Conservation (phyloP, 2,329 filamentous ascomycete genomes). For the Trichoderma koningii region DNA sequence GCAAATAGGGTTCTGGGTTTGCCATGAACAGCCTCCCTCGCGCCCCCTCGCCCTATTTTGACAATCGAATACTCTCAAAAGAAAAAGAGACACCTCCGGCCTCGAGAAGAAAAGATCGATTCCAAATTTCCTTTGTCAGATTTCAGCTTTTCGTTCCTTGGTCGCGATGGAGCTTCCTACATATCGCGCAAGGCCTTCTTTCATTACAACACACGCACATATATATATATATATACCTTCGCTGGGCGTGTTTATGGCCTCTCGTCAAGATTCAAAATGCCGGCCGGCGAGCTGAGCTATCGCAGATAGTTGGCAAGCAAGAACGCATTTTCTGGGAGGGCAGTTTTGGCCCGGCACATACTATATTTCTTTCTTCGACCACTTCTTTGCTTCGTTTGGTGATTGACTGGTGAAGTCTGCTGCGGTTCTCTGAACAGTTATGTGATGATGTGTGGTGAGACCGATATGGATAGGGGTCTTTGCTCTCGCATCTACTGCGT, state of each 20-base stretch:
- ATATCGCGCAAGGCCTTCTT: conserved; percentile 19
- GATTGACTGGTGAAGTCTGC: too few species aligned
- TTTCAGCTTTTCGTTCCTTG: conserved; percentile 27
- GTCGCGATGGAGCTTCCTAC: not conserved
- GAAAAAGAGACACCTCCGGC: conserved; percentile 31
- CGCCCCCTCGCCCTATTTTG: conserved; percentile 29
- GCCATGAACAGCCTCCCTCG: conserved; percentile 32
- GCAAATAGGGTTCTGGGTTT: conserved; percentile 34
- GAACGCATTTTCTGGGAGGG: conserved; percentile 39
- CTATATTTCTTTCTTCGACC: conserved; percentile 16
- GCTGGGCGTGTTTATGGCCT: conserved; percentile 46
- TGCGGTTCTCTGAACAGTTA: too few species aligned
- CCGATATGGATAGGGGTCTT: too few species aligned
- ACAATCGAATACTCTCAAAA: conserved; percentile 20
- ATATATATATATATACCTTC: conserved; percentile 16
- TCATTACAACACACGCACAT: conserved; percentile 19
- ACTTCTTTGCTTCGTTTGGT: too few species aligned
- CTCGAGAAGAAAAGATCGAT: conserved; percentile 30
- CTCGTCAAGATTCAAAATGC: conserved; percentile 35
- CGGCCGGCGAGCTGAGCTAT: conserved; percentile 33
- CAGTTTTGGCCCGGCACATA: conserved; percentile 44
- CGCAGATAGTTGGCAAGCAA: conserved; percentile 36
- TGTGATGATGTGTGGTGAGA: too few species aligned
- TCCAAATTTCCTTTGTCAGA: conserved; percentile 26
- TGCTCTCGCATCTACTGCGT: too few species aligned